Evolutionary conservation across 805 yeast species (phyloP), one percentile per base, ranked within the genome.

Genomic region (Gaillardinia entomophila): DNA sequence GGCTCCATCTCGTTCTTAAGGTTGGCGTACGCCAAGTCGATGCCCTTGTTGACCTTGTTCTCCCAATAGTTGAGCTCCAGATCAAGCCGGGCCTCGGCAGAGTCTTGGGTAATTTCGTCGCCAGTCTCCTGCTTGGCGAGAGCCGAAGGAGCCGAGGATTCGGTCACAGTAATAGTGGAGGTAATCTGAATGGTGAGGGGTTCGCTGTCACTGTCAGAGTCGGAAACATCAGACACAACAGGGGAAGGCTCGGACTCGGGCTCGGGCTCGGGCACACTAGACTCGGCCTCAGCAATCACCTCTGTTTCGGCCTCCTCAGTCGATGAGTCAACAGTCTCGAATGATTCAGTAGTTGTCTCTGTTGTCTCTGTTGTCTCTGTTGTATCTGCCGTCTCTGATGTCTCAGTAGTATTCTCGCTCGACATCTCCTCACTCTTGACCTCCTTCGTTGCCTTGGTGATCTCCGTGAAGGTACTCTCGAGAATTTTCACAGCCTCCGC

Each of bases 1-100:
- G 62, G 61, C 16, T 44, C 41, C 45, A 62, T 58, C 20, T 62
- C 69, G 15, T 31, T 28, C 12, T 49, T 55, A 27, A 66, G 51
- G 33, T 52, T 61, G 7, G 42, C 37, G n/a, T 37, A 27, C 1
- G 71, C 68, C 37, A 64, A 48, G 15, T 51, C 46, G 27, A 63
- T 41, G 6, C 68, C 55, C 27, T 53, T 58, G 33, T 53, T 44
- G 15, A 66, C 58, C 36, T 57, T 60, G 5, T 32, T 22, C 27
- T 52, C 55, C 66, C 69, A 66, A 31, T 45, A 42, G 3, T 28
- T 20, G 26, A 66, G 46, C 30, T 61, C 61, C n/a, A 44, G 44
- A 27, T 61, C 52, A n/a, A 65, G 45, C 28, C 46, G 42, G n/a
- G 35, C 31, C 28, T 36, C 31, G 14, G 38, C 28, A 3, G 36